Percentiles rank a stretch among this genome's conserved stretches.
These are phyloP conservation scores for Parasarocladium wereldwijsianum DNA, from an alignment of 2,329 filamentous ascomycete genomes.

Conservation along the genomic window DNA sequence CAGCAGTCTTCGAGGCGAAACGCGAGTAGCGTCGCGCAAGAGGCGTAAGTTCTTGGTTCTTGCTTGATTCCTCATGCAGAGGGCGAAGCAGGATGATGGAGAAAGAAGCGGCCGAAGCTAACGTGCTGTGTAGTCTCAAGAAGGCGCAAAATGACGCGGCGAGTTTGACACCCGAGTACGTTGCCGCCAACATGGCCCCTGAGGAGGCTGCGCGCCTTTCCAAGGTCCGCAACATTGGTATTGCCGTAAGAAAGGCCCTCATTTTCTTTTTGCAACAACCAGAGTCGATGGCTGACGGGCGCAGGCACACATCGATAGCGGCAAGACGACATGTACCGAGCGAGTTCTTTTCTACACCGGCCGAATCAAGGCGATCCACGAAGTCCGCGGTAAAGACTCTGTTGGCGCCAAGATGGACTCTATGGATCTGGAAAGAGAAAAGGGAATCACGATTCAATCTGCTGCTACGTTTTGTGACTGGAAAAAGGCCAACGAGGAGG, in stretches of 20 bases:
- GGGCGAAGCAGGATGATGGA: no score
- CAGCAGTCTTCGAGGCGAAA: slow-evolving; percentile 15
- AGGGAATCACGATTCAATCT: slow-evolving; percentile 98
- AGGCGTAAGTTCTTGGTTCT: slow-evolving; percentile 26
- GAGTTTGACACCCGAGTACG: slow-evolving; percentile 37
- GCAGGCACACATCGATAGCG: slow-evolving; percentile 92
- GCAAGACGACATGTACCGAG: slow-evolving; percentile 93
- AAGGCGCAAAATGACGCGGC: slow-evolving; percentile 39
- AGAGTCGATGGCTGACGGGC: slow-evolving; percentile 10
- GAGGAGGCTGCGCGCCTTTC: slow-evolving; percentile 66
- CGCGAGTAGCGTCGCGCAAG: slow-evolving; percentile 21
- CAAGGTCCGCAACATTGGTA: slow-evolving; percentile 89
- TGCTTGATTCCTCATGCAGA: no score
- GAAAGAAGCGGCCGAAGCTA: no score
- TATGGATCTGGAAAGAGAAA: slow-evolving; percentile 96
- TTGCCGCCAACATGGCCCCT: slow-evolving; percentile 68
- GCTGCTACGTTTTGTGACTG: slow-evolving; percentile 97
- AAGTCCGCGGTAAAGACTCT: slow-evolving; percentile 86
- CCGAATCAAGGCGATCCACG: slow-evolving; percentile 91
- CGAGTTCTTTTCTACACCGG: slow-evolving; percentile 97
- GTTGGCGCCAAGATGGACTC: slow-evolving; percentile 99
- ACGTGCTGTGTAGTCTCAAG: slow-evolving; percentile 21
- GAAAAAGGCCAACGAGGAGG: slow-evolving; percentile 64
- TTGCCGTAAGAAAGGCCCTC: slow-evolving; percentile 67
- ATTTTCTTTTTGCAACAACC: no score